Evolutionary conservation across 2,329 filamentous ascomycete species (phyloP).

Genomic region (Penicillium crustosum): DNA sequence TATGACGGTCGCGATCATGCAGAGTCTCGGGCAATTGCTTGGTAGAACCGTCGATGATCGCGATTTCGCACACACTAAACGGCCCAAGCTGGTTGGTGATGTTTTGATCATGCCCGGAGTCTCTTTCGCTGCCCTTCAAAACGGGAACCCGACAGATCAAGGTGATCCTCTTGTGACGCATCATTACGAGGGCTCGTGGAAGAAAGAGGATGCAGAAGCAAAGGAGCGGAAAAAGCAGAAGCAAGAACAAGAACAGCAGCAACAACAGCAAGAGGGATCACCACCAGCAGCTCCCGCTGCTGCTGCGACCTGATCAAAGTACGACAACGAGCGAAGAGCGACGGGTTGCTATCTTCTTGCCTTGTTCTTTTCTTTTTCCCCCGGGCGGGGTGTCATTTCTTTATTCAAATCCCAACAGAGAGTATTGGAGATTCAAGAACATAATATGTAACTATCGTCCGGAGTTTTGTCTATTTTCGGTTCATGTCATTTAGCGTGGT

Average conservation of each 20-base stretch:
- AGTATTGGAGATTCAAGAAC: background rate
- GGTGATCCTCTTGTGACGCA: conserved; percentile 17
- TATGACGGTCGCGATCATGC: conserved; percentile 27
- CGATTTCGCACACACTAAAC: conserved; percentile 24
- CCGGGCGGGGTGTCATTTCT: too few species aligned
- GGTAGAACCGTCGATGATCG: conserved; percentile 22
- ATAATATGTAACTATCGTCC: background rate
- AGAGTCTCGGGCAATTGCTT: conserved; percentile 20
- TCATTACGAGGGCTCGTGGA: conserved; percentile 23
- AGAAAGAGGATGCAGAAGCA: conserved; percentile 18
- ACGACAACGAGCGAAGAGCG: background rate
- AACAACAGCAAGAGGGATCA: background rate
- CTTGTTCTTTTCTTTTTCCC: too few species aligned
- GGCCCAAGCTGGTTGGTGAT: conserved; percentile 27
- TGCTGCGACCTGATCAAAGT: background rate
- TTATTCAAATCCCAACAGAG: background rate
- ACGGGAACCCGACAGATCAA: conserved; percentile 21
- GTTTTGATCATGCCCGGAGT: conserved; percentile 28
- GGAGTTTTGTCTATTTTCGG: background rate
- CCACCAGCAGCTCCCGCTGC: background rate
- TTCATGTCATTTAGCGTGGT: background rate
- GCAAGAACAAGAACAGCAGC: background rate
- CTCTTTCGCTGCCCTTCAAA: conserved; percentile 28
- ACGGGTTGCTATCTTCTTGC: background rate
- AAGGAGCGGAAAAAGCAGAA: conserved; percentile 19